Evolutionary conservation across 2,329 filamentous ascomycete genomes (phyloP).

Genomic region (Bipolaris gigantea): DNA sequence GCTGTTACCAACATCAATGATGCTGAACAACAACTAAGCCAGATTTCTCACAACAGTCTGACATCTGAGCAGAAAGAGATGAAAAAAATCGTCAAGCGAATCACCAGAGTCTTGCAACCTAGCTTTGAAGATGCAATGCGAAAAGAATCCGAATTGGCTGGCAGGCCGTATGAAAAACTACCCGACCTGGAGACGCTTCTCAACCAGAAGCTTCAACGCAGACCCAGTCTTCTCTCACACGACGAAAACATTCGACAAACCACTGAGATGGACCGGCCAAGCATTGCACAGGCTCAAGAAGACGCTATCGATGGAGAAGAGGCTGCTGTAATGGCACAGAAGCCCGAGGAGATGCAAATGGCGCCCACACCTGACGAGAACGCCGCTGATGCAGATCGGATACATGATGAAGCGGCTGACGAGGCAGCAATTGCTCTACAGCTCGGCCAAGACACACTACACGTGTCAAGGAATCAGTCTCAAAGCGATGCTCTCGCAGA

Average conservation of each 20-base stretch:
- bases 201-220: slow-evolving; percentile 61
- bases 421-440: slow-evolving; percentile 44
- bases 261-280: slow-evolving; percentile 21
- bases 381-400: slow-evolving; percentile 30
- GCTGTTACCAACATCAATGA: slow-evolving; percentile 46
- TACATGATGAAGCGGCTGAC: slow-evolving; percentile 39
- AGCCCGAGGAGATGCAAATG: slow-evolving; percentile 29
- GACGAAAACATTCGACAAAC: slow-evolving; percentile 27
- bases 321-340: slow-evolving; percentile 18
- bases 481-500: slow-evolving; percentile 26
- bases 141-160: slow-evolving; percentile 79
- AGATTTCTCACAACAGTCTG: slow-evolving; percentile 46
- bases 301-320: slow-evolving; percentile 16
- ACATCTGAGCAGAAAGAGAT: slow-evolving; percentile 73
- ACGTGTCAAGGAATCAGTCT: slow-evolving; percentile 18
- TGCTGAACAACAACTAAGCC: slow-evolving; percentile 49
- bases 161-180: slow-evolving; percentile 70
- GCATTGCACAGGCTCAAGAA: slow-evolving; percentile 15
- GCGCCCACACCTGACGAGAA: slow-evolving; percentile 44
- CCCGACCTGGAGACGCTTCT: slow-evolving; percentile 74
- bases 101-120: slow-evolving; percentile 80
- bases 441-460: slow-evolving; percentile 35
- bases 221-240: slow-evolving; percentile 49
- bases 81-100: slow-evolving; percentile 83
- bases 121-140: slow-evolving; percentile 73